Conservation (phyloP, 1,139 yeast species). For the Suhomyces coccinellae region DNA sequence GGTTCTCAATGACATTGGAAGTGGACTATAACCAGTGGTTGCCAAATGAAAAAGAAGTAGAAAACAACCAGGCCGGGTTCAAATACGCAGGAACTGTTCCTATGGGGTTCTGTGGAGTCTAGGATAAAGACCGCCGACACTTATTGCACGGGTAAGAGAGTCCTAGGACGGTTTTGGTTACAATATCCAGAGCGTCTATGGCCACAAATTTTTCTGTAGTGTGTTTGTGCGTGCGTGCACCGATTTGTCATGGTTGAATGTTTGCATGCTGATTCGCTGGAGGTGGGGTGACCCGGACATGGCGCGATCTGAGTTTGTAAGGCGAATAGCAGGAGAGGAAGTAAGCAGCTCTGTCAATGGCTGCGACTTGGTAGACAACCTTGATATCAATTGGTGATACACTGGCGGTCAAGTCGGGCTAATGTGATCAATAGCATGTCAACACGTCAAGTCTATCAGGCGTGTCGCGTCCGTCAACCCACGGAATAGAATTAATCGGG, state of each 20-base stretch:
- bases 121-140: constrained; percentile 2
- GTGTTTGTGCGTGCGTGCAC: constrained; percentile 11
- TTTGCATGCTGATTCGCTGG: constrained; percentile 37
- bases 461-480: no score
- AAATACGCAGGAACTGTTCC: constrained; percentile 1
- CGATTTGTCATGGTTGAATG: constrained; percentile 22
- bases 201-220: constrained; percentile 16
- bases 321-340: neutral
- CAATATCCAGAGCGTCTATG: constrained; percentile 9
- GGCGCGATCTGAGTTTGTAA: neutral
- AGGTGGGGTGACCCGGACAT: constrained; percentile 14
- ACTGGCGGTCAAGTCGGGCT: no score
- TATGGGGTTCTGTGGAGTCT: neutral
- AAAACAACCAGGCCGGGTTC: neutral
- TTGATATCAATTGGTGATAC: no score
- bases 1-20: constrained; percentile 22
- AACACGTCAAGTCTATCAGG: no score
- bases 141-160: constrained; percentile 1
- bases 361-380: neutral
- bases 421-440: no score
- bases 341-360: neutral
- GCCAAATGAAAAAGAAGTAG: constrained; percentile 4
- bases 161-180: constrained; percentile 8
- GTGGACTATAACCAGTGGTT: constrained; percentile 5
- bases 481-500: no score